Base-by-base conservation (phyloP, 768 basidiomycete genomes). In the Kwoniella sp. region DNA sequence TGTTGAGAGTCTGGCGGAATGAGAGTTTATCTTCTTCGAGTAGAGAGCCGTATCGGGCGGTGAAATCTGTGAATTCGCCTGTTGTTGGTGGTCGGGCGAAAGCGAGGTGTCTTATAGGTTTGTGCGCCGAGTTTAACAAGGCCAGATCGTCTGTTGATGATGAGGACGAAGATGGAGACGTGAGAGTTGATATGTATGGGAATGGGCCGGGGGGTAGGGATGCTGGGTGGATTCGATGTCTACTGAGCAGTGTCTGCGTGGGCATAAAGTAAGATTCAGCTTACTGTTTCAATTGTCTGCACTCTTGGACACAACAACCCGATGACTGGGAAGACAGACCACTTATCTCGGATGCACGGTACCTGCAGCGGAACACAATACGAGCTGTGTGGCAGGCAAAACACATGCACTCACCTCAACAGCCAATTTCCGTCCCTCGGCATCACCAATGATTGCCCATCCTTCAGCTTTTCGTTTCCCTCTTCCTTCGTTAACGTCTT, bases 1-100 rank as follows among this genome's bases (percentile, higher is more conserved):
- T 56, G 1, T 57, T 55, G 4, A 92, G 84, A 62, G 84, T 87
- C 70, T 93, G 83, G 8, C 88, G 83, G 24, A 94, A 83, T 0
- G 93, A 91, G 56, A 87, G 77, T 27, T 85, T 84, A 73, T 95
- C 94, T 73, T 89, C 90, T 19, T 95, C 93, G 19, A 89, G 83
- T 40, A 92, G 85, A 0, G 90, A 89, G 22, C 91, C 92, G 76
- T 97, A 98, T 2, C 93, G 86, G 2, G 93, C 92, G 0, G 92
- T 90, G 73, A 89, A 96, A 80, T 98, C 94, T 64, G 90, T 89
- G 81, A 98, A 98, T 12, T 85, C 90, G 8, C 88, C 87, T 46
- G 69, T 69, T 51, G 60, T 26, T 13, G 72, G 77, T 64, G 69
- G 80, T 61, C 70, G 74, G 2, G 80, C 79, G 63, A 81, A 80